phyloP scores from a whole-genome alignment of 2,329 filamentous ascomycete species.

The Ophiostoma australiae region DNA sequence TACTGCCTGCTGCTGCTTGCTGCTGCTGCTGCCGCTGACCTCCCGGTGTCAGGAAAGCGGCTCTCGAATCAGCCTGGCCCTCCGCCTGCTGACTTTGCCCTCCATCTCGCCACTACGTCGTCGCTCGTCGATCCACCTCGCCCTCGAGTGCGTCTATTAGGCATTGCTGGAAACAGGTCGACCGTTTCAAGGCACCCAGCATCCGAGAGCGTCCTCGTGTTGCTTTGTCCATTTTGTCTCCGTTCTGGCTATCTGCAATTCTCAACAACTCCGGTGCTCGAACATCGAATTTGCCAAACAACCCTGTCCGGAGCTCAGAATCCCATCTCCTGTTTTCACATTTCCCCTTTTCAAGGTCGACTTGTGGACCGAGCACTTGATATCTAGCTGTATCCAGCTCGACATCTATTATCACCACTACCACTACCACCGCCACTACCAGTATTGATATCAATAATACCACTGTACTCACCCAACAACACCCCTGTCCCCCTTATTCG shows the following conservation, averaged over 20 bases:
- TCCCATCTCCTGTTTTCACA: constrained; percentile 18
- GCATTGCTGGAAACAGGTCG: constrained; percentile 32
- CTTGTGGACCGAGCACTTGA: background rate
- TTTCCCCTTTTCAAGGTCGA: constrained; percentile 2
- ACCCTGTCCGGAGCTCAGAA: constrained; percentile 15
- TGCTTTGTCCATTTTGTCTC: background rate
- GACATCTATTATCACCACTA: background rate
- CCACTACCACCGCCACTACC: background rate
- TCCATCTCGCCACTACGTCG: constrained; percentile 10
- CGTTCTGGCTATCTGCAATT: background rate
- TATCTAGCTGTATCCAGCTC: background rate
- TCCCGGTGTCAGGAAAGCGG: background rate
- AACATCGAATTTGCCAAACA: constrained; percentile 17
- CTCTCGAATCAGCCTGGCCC: constrained; percentile 11
- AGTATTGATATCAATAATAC: background rate
- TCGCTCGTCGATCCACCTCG: constrained; percentile 17
- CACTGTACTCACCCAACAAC: background rate
- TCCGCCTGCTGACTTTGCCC: constrained; percentile 15
- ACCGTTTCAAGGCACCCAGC: constrained; percentile 40
- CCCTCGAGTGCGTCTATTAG: constrained; percentile 9
- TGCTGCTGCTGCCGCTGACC: background rate
- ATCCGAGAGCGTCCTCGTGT: constrained; percentile 33
- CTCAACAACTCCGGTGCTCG: background rate
- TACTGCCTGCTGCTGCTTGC: background rate
- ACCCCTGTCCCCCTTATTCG: constrained; percentile 23